Conservation (phyloP, 1,284 basidiomycete species). For the Schizophyllum amplum region DNA sequence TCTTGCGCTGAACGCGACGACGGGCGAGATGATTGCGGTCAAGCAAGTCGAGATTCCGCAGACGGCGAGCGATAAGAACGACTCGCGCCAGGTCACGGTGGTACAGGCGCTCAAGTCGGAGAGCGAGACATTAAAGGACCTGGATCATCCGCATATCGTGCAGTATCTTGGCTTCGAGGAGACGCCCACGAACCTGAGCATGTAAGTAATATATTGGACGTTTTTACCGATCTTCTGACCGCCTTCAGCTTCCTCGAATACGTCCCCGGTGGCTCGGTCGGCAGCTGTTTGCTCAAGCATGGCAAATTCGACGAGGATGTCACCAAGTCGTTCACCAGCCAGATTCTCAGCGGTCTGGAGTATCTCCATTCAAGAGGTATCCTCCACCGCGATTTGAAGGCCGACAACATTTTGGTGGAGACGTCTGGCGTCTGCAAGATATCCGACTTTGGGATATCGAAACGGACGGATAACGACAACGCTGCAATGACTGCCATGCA, state of each 20-base stretch:
- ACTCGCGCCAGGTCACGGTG: conserved; percentile 77
- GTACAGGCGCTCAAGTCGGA: conserved; percentile 92
- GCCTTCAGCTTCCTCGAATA: conserved; percentile 86
- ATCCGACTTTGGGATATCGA: conserved; percentile 96
- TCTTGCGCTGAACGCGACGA: conserved; percentile 94
- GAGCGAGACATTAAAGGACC: conserved; percentile 91
- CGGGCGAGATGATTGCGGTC: conserved; percentile 98
- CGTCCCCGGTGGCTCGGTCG: conserved; percentile 95
- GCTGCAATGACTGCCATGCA: conserved; percentile 85
- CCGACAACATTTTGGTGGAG: conserved; percentile 97
- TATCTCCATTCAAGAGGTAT: conserved; percentile 92
- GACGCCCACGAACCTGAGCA: conserved; percentile 84
- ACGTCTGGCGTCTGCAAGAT: conserved; percentile 94
- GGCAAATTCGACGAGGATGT: conserved; percentile 91
- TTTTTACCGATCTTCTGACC: conserved; percentile 8
- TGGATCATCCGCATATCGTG: conserved; percentile 97
- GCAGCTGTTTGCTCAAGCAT: conserved; percentile 86
- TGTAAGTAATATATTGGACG: conserved; percentile 47
- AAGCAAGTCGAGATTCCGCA: conserved; percentile 97
- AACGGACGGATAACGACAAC: conserved; percentile 83
- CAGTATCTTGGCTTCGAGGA: conserved; percentile 98
- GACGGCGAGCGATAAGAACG: conserved; percentile 84
- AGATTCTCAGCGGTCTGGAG: conserved; percentile 88
- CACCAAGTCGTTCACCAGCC: conserved; percentile 87
- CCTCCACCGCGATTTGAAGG: conserved; percentile 94